These are phyloP conservation scores for Solanum hybrid DNA, from an alignment of 305 asterid genomes.

Conservation along the genomic window DNA sequence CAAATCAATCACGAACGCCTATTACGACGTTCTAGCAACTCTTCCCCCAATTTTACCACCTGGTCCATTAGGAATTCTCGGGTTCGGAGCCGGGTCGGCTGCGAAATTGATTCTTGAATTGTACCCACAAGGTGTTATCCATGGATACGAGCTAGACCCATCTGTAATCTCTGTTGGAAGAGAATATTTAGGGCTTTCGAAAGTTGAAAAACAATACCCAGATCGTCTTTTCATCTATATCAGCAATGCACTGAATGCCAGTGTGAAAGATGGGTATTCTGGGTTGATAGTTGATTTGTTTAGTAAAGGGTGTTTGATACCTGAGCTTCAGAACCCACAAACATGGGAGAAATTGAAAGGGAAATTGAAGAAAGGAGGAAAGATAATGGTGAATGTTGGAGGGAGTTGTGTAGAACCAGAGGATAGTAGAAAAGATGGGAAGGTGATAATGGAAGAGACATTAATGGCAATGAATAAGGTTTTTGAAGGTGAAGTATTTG, in stretches of 20 bases:
- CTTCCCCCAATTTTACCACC: constrained; percentile 72
- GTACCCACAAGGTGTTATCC: constrained; percentile 44
- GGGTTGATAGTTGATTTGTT: constrained; percentile 66
- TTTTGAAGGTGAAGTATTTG: constrained; percentile 38
- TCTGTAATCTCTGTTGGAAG: constrained; percentile 63
- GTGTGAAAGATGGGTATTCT: constrained; percentile 45
- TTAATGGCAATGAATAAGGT: constrained; percentile 49
- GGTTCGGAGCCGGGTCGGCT: constrained; percentile 87
- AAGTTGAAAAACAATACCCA: constrained; percentile 43
- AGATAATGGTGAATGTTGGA: constrained; percentile 87
- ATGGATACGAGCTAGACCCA: constrained; percentile 86
- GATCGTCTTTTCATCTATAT: constrained; percentile 43
- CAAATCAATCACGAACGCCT: constrained; percentile 57
- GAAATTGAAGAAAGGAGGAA: constrained; percentile 52
- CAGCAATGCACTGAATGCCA: constrained; percentile 54
- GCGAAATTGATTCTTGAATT: constrained; percentile 51
- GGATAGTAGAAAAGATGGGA: constrained; percentile 62
- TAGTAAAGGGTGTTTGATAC: constrained; percentile 63
- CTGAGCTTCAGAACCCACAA: constrained; percentile 56
- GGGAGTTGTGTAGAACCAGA: constrained; percentile 94
- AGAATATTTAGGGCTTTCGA: constrained; percentile 59
- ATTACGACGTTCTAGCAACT: constrained; percentile 80
- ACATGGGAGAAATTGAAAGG: constrained; percentile 64
- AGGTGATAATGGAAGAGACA: constrained; percentile 64
- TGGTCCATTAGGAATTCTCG: constrained; percentile 76